Percentiles rank a stretch among this genome's conserved stretches.
Evolutionary conservation across 805 yeast genomes (phyloP).

Genomic region (Isabelozyma heimii): DNA sequence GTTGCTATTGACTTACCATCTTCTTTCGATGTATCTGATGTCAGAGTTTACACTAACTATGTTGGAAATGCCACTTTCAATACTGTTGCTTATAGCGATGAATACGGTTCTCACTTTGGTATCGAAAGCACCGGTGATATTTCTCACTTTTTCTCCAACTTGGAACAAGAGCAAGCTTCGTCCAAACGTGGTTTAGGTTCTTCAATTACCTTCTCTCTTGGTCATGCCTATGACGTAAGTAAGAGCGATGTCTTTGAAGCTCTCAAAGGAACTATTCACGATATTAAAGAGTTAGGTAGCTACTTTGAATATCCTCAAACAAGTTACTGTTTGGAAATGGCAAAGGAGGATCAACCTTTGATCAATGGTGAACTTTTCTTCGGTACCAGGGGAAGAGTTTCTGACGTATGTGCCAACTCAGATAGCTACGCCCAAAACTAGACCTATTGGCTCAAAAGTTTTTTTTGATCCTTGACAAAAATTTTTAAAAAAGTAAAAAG

Average conservation of each 20-base stretch:
- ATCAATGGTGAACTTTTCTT: background rate
- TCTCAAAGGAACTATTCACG: background rate
- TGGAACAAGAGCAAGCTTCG: background rate
- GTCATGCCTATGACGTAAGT: background rate
- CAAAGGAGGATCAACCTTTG: background rate
- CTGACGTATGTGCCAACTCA: background rate
- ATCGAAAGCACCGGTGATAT: background rate
- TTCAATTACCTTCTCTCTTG: background rate
- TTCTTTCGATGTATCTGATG: background rate
- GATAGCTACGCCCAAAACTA: background rate
- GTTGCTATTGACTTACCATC: background rate
- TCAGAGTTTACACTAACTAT: background rate
- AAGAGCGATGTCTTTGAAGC: background rate
- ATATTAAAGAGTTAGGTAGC: background rate
- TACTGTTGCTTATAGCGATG: background rate
- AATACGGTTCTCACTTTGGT: background rate
- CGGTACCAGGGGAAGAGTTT: background rate
- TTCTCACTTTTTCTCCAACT: background rate
- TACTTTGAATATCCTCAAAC: background rate
- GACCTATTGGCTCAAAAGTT: background rate
- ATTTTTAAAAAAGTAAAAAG: too few species aligned
- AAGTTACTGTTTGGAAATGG: background rate
- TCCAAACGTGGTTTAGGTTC: background rate
- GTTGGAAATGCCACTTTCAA: background rate
- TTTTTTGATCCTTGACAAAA: too few species aligned